Conservation (phyloP, 1,284 basidiomycete genomes). For the Phellinidium pouzarii region DNA sequence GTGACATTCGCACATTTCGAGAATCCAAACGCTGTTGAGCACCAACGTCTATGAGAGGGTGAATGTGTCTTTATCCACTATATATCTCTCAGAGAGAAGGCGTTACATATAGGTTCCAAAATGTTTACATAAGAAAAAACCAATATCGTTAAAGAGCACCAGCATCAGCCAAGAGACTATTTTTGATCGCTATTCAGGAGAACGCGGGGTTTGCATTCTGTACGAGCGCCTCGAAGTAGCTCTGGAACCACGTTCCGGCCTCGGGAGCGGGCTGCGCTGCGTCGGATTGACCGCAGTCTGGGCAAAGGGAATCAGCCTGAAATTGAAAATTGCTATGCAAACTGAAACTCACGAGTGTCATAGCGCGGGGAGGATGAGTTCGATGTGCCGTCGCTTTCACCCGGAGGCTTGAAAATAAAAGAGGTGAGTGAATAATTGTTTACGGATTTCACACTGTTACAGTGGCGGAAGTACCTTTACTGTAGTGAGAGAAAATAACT, state of each 20-base stretch:
- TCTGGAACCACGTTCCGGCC: slow-evolving; percentile 26
- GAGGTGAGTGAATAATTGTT: slow-evolving; percentile 5
- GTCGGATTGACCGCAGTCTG: slow-evolving; percentile 23
- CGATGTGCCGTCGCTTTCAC: slow-evolving; percentile 27
- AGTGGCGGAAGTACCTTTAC: neutral
- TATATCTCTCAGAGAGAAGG: no score
- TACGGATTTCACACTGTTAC: neutral
- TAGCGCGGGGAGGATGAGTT: slow-evolving; percentile 24
- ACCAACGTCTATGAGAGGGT: no score
- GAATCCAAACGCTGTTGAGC: no score
- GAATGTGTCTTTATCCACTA: no score
- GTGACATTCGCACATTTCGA: no score
- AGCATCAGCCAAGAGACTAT: neutral
- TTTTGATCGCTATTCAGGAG: slow-evolving; percentile 4
- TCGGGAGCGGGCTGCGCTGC: slow-evolving; percentile 26
- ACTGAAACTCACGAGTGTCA: slow-evolving; percentile 21
- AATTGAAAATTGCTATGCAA: neutral
- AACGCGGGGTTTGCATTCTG: slow-evolving; percentile 26
- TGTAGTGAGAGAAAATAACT: neutral
- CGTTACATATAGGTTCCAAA: no score
- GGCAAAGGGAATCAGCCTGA: neutral
- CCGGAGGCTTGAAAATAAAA: slow-evolving; percentile 25
- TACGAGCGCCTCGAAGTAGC: slow-evolving; percentile 25
- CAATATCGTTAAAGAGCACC: neutral
- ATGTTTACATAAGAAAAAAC: no score